Evolutionary conservation across 208 protist species (phyloP), one percentile per base, ranked within the genome.

Genomic region (Tritrichomonas musculus): DNA sequence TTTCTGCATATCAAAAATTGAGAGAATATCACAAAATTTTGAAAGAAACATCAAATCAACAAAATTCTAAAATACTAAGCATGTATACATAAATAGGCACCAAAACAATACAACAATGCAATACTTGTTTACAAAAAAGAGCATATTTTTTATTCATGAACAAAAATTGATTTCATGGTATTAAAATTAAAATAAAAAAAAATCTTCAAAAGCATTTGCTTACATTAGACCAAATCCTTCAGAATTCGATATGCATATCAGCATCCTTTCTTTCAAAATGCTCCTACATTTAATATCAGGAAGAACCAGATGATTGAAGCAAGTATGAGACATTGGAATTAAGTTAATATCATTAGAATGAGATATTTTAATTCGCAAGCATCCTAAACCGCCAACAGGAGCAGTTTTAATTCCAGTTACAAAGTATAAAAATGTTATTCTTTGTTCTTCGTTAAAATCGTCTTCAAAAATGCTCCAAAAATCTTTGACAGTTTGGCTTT

Each of bases 261-360:
- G 49, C 9, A 98, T 92, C 36, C 92, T 84, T 73, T 96, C 72
- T 60, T 92, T 27, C 39, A 98, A 92, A 92, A 95, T 96, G 49
- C 96, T 96, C 50, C 94, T 93, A 33, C 57, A 94, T 4, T 73
- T 49, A 95, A 98, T 98, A 73, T 96, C 95, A 39, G 97, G 97
- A 11, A 98, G 93, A 53, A 97, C 94, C 27, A 98, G 93, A 33
- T 95, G 93, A 92, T 97, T 97, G 95, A 98, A 98, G 95, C 97
- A 98, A 1, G 97, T 98, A 82, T 97, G 96, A 25, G 96, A 94
- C 2, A 96, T 97, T 11, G 97, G 97, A 22, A 98, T 93, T 25
- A 95, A 41, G 11, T 92, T 36, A 33, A 93, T 73, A 44, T 94
- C 80, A 47, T 95, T 93, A 0, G 88, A 27, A 75, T 94, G 41